These are phyloP conservation scores for Wickerhamomyces sydowiorum DNA, from an alignment of 805 yeast genomes.

Conservation along the genomic window DNA sequence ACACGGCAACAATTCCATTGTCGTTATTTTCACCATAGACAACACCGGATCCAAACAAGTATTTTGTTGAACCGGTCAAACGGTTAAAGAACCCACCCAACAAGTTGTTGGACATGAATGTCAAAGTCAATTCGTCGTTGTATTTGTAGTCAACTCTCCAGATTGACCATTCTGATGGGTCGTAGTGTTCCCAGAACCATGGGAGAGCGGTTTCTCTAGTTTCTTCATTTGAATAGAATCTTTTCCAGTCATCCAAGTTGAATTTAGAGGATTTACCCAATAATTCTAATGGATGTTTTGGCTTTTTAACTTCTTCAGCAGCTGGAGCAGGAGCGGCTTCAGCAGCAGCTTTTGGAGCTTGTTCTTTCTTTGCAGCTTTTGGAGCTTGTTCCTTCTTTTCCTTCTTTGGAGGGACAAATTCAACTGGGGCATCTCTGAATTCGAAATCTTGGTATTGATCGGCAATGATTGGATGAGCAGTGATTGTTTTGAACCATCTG, in stretches of 20 bases:
- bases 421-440: conserved; percentile 61
- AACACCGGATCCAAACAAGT: conserved; percentile 87
- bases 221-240: conserved; percentile 94
- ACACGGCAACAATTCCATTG: conserved; percentile 95
- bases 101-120: conserved; percentile 98
- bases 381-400: conserved; percentile 39
- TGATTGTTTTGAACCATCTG: conserved; percentile 67
- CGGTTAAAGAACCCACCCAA: conserved; percentile 98
- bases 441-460: conserved; percentile 44
- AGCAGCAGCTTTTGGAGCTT: conserved; percentile 29
- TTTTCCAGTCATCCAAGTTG: conserved; percentile 90
- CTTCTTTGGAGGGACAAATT: conserved; percentile 72
- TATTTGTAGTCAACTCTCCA: conserved; percentile 96
- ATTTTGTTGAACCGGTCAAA: conserved; percentile 85
- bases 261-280: conserved; percentile 67
- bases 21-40: conserved; percentile 98
- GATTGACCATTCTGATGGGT: conserved; percentile 89
- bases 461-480: conserved; percentile 39
- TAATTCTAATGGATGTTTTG: conserved; percentile 86
- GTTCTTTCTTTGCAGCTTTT: conserved; percentile 33
- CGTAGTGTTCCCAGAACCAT: conserved; percentile 96
- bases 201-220: conserved; percentile 92
- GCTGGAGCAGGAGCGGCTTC: conserved; percentile 33
- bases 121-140: conserved; percentile 94
- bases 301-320: conserved; percentile 58